These are phyloP conservation scores for Phaeophleospora eucalypticola DNA, from an alignment of 2,329 filamentous ascomycete species.

Conservation along the genomic window DNA sequence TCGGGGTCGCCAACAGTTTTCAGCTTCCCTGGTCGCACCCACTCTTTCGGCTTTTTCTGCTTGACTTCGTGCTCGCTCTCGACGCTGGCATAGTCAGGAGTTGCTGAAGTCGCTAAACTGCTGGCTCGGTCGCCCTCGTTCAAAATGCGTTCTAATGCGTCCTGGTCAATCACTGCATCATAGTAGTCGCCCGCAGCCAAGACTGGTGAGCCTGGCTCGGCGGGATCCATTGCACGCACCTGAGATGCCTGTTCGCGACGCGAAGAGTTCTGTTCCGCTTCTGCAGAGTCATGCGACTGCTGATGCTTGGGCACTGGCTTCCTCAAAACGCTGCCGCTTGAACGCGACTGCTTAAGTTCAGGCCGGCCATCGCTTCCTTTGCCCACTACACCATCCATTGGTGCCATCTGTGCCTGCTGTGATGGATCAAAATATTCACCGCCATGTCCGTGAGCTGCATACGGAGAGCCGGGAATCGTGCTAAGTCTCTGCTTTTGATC, in stretches of 20 bases:
- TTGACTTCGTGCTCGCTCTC: conserved; percentile 40
- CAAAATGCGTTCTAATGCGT: conserved; percentile 38
- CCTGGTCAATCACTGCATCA: conserved; percentile 41
- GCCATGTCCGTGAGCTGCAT: conserved; percentile 31
- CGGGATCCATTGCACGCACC: conserved; percentile 18
- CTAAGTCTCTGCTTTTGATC: conserved; percentile 35
- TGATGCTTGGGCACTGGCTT: conserved; percentile 26
- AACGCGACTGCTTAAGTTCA: conserved; percentile 23
- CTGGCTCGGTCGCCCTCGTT: conserved; percentile 25
- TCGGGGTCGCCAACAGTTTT: conserved; percentile 65
- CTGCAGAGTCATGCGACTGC: conserved; percentile 9
- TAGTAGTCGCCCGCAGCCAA: conserved; percentile 22
- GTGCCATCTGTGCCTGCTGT: conserved; percentile 12
- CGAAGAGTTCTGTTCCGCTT: conserved; percentile 11
- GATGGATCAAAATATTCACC: conserved; percentile 27
- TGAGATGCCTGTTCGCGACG: conserved; percentile 15
- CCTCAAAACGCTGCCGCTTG: conserved; percentile 26
- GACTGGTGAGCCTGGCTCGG: conserved; percentile 19
- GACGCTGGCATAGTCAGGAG: conserved; percentile 76
- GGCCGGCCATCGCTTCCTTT: conserved; percentile 22
- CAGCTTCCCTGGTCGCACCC: conserved; percentile 72
- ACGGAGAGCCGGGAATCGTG: conserved; percentile 46
- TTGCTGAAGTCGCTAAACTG: conserved; percentile 43
- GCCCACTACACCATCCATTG: conserved; percentile 14
- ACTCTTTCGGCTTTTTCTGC: conserved; percentile 51